Evolutionary conservation across 805 yeast genomes (phyloP).

Genomic region (Metschnikowia similis): DNA sequence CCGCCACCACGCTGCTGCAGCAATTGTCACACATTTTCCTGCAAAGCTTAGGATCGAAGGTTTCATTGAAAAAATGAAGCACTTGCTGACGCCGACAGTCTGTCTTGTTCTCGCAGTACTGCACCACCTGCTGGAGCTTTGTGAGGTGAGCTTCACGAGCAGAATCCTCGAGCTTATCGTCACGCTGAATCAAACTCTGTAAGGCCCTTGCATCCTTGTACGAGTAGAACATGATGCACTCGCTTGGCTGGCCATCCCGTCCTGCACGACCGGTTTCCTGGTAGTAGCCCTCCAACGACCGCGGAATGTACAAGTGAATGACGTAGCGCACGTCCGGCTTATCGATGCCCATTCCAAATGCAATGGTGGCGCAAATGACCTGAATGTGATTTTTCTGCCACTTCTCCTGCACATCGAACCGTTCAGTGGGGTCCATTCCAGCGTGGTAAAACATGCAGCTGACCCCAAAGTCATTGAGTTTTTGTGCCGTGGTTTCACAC

Average conservation of each 20-base stretch:
- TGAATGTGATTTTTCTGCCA: constrained; percentile 78
- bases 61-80: constrained; percentile 84
- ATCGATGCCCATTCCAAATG: constrained; percentile 99
- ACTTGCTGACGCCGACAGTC: constrained; percentile 91
- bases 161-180: constrained; percentile 56
- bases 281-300: constrained; percentile 92
- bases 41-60: constrained; percentile 64
- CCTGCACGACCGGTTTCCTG: constrained; percentile 99
- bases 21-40: constrained; percentile 84
- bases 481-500: constrained; percentile 76
- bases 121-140: constrained; percentile 77
- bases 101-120: constrained; percentile 84
- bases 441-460: constrained; percentile 82
- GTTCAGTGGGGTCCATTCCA: constrained; percentile 79
- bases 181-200: constrained; percentile 73
- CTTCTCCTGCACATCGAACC: constrained; percentile 62
- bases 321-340: constrained; percentile 94
- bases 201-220: constrained; percentile 75
- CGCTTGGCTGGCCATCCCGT: constrained; percentile 81
- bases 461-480: constrained; percentile 58
- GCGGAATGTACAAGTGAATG: constrained; percentile 80
- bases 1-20: constrained; percentile 31
- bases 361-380: constrained; percentile 94
- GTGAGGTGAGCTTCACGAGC: constrained; percentile 74
- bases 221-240: constrained; percentile 78